Evolutionary conservation across 805 yeast species (phyloP).

Genomic region (Tetrapisispora arboricola): DNA sequence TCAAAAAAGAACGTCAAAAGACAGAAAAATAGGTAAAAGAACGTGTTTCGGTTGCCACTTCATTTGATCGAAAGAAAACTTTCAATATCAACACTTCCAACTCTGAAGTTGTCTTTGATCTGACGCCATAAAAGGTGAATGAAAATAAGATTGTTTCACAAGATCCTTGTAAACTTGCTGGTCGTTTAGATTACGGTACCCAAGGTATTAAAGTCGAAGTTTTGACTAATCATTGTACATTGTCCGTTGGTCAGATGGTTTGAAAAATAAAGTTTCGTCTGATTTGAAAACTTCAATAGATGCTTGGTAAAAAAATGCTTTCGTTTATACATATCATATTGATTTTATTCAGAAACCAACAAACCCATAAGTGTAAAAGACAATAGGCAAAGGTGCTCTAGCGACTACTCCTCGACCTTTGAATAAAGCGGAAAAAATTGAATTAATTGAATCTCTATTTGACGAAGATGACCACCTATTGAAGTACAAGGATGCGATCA

Average conservation of each 20-base stretch:
- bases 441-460: conserved; percentile 13
- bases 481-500: conserved; percentile 14
- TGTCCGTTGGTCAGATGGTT: conserved; percentile 8
- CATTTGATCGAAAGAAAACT: too few relatives aligned
- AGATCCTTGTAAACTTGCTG: conserved; percentile 6
- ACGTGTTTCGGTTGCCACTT: too few relatives aligned
- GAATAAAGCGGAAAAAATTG: conserved; percentile 14
- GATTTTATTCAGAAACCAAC: conserved; percentile 6
- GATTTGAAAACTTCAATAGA: conserved; percentile 3
- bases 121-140: conserved; percentile 3
- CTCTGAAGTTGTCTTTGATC: conserved; percentile 4
- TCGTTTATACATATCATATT: conserved; percentile 14
- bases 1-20: too few relatives aligned
- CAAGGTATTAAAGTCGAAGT: conserved; percentile 18
- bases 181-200: conserved; percentile 17
- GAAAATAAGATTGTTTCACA: conserved; percentile 1
- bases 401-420: conserved; percentile 9
- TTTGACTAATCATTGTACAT: conserved; percentile 13
- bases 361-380: background rate
- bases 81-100: too few relatives aligned
- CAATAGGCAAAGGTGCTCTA: conserved; percentile 2
- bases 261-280: background rate
- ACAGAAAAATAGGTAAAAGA: too few relatives aligned
- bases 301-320: conserved; percentile 17
- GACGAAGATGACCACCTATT: conserved; percentile 13